These are phyloP conservation scores for Cyclotella choctawhatcheeana DNA, from an alignment of 108 stramenopile genomes.

Conservation along the genomic window DNA sequence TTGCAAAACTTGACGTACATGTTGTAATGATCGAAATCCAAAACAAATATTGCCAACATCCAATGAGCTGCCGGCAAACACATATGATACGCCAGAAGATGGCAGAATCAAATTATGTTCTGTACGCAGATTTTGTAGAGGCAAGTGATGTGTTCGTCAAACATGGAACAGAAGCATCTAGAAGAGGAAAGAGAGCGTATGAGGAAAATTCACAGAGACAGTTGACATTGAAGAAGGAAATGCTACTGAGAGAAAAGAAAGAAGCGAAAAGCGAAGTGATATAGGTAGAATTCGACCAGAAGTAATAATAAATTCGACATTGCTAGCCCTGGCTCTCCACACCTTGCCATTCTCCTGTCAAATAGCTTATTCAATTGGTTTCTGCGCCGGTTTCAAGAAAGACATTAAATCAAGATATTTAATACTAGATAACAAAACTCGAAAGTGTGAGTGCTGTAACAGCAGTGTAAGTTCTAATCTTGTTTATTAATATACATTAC, in stretches of 20 bases:
- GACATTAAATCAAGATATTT: no score
- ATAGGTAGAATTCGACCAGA: no score
- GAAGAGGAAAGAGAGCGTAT: neutral
- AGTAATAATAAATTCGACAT: no score
- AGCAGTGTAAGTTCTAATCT: no score
- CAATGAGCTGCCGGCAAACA: slow-evolving; percentile 3
- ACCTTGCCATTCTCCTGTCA: no score
- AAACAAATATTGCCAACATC: slow-evolving; percentile 49
- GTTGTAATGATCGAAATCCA: slow-evolving; percentile 64
- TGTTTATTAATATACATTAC: no score
- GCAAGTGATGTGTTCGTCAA: slow-evolving; percentile 34
- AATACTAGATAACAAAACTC: no score
- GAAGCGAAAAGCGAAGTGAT: neutral
- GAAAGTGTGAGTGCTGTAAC: no score
- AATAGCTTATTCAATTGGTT: no score
- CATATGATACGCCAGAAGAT: slow-evolving; percentile 18
- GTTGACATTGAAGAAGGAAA: neutral
- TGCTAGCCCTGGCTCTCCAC: no score
- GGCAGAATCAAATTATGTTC: slow-evolving; percentile 31
- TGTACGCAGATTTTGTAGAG: slow-evolving; percentile 34
- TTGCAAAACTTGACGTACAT: slow-evolving; percentile 49
- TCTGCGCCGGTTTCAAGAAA: no score
- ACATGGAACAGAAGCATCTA: slow-evolving; percentile 12
- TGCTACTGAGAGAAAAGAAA: neutral
- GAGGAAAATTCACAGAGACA: neutral